Evolutionary conservation across 1,284 basidiomycete genomes (phyloP), one percentile per base, ranked within the genome.

Genomic region (Erythrobasidium hasegawianum): DNA sequence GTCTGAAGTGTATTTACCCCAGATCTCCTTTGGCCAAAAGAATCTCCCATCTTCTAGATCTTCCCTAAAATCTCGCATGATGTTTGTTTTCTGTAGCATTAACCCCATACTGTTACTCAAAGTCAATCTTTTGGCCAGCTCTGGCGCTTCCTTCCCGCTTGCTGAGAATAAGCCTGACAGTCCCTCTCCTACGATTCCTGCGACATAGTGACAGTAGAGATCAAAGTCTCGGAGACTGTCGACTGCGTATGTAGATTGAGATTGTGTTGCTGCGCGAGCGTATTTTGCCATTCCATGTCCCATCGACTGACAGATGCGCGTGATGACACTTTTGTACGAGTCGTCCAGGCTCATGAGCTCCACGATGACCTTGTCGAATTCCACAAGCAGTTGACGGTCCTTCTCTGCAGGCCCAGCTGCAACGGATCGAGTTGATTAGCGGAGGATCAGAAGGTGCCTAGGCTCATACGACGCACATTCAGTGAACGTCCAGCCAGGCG

Each of bases 141-240:
- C 89, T 0, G 82, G 76, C 0, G 82, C 83, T 79, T 98, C 95
- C 75, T 94, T 92, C 47, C 85, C 85, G 2, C 90, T 92, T 8
- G 89, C 88, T 16, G 89, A 82, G 80, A 95, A 97, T 54, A 99
- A 82, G 7, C 90, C 85, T 0, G 91, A 94, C 54, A 97, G 83
- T 64, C 96, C 95, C 78, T 99, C 96, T 58, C 95, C 96, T 69
- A 98, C 95, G 64, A 98, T 86, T 1, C 95, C 96, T 2, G 95
- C 96, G 70, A 97, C 96, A 77, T 96, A 97, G 79, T 99, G 95
- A 77, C 96, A 98, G 80, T 99, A 98, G 11, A 97, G 83, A 77
- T 97, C 92, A 78, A 95, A 97, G 73, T 97, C 92, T 52, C 84
- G 81, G 69, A 90, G 80, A 10, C 86, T 85, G 64, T 85, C 82